Evolutionary conservation across 441 rosid genomes (phyloP), one percentile per base, ranked within the genome.

Genomic region (Lepidium campestre): DNA sequence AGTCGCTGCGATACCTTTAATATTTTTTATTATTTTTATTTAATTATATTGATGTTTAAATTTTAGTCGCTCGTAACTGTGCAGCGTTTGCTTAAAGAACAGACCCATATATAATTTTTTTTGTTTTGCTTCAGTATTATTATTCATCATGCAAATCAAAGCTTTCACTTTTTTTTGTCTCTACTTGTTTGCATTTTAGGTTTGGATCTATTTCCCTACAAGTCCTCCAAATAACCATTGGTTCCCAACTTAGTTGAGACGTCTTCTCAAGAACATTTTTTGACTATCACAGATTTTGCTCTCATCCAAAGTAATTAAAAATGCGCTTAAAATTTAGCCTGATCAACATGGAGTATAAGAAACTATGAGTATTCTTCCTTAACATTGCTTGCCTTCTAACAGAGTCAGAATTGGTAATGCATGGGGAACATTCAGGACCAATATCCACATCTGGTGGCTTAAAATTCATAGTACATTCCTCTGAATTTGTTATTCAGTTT

Each of bases 141-240:
- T n/a, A n/a, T n/a, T n/a, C n/a, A n/a, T n/a, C n/a, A n/a, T n/a
- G n/a, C n/a, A n/a, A n/a, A n/a, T n/a, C n/a, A n/a, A n/a, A n/a
- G n/a, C n/a, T 80, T 70, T 86, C 44, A 93, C 90, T 65, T 72
- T 78, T 81, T 61, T 87, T 67, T n/a, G 58, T 93, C 78, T 68
- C 76, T 23, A 23, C 62, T 61, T 34, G 42, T 19, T 19, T 65
- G 47, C 48, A 42, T 50, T 36, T 19, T 52, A 9, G 50, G 23
- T 72, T 72, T 34, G 76, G 76, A 65, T 58, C 72, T 14, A 65
- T 73, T 36, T 73, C 72, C 31, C 77, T 60, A 53, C 89, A 79
- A 31, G 96, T 97, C 52, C 96, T 93, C 96, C 92, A 82, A 93
- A 93, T 93, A 47, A 93, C 97, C 96, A 80, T 86, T 15, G 97